A percentile compares a stretch with the other conserved stretches of the same genome.
These are phyloP conservation scores for Linderniella brevidens DNA, from an alignment of 257 asterid genomes.

Conservation along the genomic window DNA sequence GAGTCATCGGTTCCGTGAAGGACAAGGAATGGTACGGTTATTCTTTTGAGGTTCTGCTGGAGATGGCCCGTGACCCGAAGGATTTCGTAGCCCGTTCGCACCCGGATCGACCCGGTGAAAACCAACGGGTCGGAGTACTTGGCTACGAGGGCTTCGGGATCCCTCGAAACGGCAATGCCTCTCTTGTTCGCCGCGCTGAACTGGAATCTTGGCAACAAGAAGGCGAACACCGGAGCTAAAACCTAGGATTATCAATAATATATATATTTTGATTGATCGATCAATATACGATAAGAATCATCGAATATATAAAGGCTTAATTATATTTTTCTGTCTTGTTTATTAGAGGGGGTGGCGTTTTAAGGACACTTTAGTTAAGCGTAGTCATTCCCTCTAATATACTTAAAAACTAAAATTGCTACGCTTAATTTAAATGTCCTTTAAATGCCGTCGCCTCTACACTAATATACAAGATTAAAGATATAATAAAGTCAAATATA, in stretches of 20 bases:
- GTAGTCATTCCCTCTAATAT: too few relatives aligned
- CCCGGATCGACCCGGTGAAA: conserved; percentile 73
- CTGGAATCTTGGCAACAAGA: conserved; percentile 67
- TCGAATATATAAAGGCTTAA: too few relatives aligned
- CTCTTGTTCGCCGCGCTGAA: conserved; percentile 66
- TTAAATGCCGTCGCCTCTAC: too few relatives aligned
- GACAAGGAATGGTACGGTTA: conserved; percentile 60
- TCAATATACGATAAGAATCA: not conserved
- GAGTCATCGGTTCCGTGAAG: conserved; percentile 74
- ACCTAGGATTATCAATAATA: not conserved
- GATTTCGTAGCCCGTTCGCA: conserved; percentile 80
- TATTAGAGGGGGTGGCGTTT: too few relatives aligned
- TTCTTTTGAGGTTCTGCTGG: conserved; percentile 44
- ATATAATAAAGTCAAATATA: too few relatives aligned
- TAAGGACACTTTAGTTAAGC: too few relatives aligned
- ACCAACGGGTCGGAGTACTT: conserved; percentile 91
- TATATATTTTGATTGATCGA: not conserved
- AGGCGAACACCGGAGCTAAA: conserved; percentile 16
- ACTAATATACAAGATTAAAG: too few relatives aligned
- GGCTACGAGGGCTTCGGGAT: conserved; percentile 38
- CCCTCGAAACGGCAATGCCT: conserved; percentile 10
- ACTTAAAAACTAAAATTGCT: too few relatives aligned
- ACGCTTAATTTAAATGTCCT: too few relatives aligned
- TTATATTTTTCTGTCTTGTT: too few relatives aligned
- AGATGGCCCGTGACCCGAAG: conserved; percentile 37